Base-by-base conservation (phyloP, 2,329 filamentous ascomycete species). In the Coniella vitis region DNA sequence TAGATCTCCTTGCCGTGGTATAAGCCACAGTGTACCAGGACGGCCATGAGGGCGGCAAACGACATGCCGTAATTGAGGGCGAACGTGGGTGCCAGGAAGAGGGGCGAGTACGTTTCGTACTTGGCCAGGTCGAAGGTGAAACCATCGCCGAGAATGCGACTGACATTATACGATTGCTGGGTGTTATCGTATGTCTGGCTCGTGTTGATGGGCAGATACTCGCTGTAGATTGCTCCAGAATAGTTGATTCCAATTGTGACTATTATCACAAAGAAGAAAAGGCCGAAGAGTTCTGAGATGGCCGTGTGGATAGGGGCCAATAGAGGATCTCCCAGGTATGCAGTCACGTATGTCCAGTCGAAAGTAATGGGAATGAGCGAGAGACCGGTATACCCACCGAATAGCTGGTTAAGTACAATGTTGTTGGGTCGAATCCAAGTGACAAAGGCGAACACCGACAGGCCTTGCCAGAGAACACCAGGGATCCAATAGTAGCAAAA, bases 121-220 rank as follows among this genome's bases (percentile, higher is more conserved):
- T 73, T 73, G 2, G 68, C 66, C 19, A 72, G 58, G 52, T 81
- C 69, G 14, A 83, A 69, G 0, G 69, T 74, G 47, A 71, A 67
- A 31, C 72, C 64, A 1, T 64, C 52, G 17, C 69, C 71, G 5
- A 83, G 67, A 19, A 82, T 77, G 2, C 69, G 69, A 10, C 63
- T 65, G 13, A 79, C 71, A 19, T 78, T 70, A 57, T 81, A 82
- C 0, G 61, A 41, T 1, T 58, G 57, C 10, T 74, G 77, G 0
- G 71, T 77, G 50, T 82, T 82, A 61, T 83, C 78, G 51, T 75
- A 82, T 0, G 72, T 72, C 39, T 71, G 67, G 19, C 75, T 73
- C 10, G 71, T 72, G 29, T 77, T 72, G 48, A 82, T 69, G 0
- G 79, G 78, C 14, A 83, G 60, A 49, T 79, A 80, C 3, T 75